These are phyloP conservation scores for Trypanosoma avium DNA, from an alignment of 208 protist genomes.

Conservation along the genomic window DNA sequence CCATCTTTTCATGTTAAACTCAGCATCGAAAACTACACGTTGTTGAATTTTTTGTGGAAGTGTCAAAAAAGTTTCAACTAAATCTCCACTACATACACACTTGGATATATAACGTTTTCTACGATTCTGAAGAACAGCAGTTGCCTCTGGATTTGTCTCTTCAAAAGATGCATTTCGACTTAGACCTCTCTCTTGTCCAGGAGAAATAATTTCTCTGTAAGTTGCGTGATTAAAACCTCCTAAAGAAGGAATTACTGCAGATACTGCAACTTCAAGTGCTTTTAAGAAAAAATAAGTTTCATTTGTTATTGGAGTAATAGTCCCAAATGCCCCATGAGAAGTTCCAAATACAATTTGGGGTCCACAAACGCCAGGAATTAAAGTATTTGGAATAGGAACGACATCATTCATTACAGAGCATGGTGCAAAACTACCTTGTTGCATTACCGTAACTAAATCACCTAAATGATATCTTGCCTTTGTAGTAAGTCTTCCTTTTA, in stretches of 20 bases:
- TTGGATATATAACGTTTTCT: slow-evolving; percentile 18
- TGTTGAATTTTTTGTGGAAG: slow-evolving; percentile 1
- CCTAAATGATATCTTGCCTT: slow-evolving; percentile 70
- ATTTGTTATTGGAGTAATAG: slow-evolving; percentile 49
- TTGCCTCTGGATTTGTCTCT: slow-evolving; percentile 8
- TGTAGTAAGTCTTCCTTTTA: slow-evolving; percentile 18
- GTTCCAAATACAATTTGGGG: slow-evolving; percentile 75
- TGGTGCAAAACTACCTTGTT: slow-evolving; percentile 64
- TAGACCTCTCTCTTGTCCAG: slow-evolving; percentile 49
- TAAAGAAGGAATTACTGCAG: slow-evolving; percentile 9
- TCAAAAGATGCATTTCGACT: slow-evolving; percentile 49
- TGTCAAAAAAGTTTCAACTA: slow-evolving; percentile 45
- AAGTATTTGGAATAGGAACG: slow-evolving; percentile 25
- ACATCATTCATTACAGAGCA: slow-evolving; percentile 32
- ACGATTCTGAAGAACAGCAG: slow-evolving; percentile 13
- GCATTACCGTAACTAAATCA: slow-evolving; percentile 64
- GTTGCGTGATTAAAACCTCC: slow-evolving; percentile 43
- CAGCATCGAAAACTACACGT: slow-evolving; percentile 1
- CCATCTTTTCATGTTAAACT: not conserved
- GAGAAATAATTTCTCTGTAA: slow-evolving; percentile 48
- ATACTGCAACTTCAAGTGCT: slow-evolving; percentile 48
- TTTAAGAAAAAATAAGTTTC: slow-evolving; percentile 56
- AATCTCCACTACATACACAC: slow-evolving; percentile 44
- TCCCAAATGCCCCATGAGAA: slow-evolving; percentile 69
- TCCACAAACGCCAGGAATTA: slow-evolving; percentile 46